phyloP scores from a whole-genome alignment of 2,329 filamentous ascomycete species.

The Diaporthe nobilis region DNA sequence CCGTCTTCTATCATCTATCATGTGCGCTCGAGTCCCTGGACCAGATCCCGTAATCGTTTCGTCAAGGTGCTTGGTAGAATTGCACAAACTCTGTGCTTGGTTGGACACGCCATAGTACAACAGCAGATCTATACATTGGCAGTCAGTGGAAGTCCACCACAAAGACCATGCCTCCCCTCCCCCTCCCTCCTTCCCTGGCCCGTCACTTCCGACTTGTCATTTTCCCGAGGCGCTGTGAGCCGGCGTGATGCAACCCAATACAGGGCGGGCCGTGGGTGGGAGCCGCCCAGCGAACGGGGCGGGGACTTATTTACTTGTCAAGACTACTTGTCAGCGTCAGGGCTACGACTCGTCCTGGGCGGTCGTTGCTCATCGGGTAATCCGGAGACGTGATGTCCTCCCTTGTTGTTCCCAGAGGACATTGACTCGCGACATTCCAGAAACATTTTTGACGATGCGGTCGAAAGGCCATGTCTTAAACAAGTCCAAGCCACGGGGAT shows the following conservation, averaged over 20 bases:
- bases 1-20: slow-evolving; percentile 10
- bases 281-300: background rate
- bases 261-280: slow-evolving; percentile 2
- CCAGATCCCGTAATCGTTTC: background rate
- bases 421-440: slow-evolving; percentile 30
- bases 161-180: background rate
- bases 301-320: background rate
- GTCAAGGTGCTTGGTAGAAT: slow-evolving; percentile 3
- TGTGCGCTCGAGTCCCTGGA: background rate
- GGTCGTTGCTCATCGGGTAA: slow-evolving; percentile 7
- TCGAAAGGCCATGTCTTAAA: slow-evolving; percentile 7
- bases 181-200: background rate
- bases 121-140: background rate
- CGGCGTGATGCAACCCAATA: slow-evolving; percentile 17
- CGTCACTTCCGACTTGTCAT: slow-evolving; percentile 27
- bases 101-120: background rate
- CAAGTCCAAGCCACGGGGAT: slow-evolving; percentile 25
- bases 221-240: slow-evolving; percentile 14
- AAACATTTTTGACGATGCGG: background rate
- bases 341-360: background rate
- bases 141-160: background rate
- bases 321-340: background rate
- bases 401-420: slow-evolving; percentile 10
- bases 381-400: slow-evolving; percentile 7
- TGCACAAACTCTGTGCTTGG: background rate